Conservation (phyloP, 345 rosid genomes). For the Eucalyptus rudis region DNA sequence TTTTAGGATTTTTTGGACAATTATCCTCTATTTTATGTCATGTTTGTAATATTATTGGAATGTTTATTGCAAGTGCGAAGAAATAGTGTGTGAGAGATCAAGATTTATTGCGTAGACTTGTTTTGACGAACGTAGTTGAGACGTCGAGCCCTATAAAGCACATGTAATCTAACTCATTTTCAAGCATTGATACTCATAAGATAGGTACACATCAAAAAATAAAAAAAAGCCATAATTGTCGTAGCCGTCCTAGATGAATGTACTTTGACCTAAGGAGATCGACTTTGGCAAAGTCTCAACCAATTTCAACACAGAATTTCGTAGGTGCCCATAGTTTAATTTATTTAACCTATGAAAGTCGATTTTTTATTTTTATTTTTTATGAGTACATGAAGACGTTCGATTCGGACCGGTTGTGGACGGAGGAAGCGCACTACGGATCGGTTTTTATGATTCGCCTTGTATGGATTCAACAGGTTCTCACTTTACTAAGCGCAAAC, state of each 20-base stretch:
- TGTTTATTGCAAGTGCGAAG: not conserved
- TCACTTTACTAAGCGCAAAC: not conserved
- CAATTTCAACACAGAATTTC: not conserved
- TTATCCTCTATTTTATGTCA: not conserved
- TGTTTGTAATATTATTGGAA: not conserved
- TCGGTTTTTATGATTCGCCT: not conserved
- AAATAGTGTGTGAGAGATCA: not conserved
- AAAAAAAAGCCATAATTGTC: not conserved
- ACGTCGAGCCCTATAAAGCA: not conserved
- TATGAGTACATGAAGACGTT: not conserved
- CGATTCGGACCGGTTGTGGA: not conserved
- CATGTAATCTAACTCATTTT: not conserved
- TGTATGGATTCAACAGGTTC: not conserved
- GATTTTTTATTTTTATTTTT: no score
- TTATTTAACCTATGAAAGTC: not conserved
- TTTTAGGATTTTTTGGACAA: not conserved
- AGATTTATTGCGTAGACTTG: not conserved
- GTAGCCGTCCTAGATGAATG: not conserved
- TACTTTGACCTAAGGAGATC: not conserved
- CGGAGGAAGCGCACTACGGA: not conserved
- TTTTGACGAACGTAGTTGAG: not conserved
- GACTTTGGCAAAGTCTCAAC: not conserved
- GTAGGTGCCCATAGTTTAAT: not conserved
- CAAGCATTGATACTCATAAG: not conserved
- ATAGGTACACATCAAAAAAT: not conserved